Percentiles rank a stretch among this genome's conserved stretches.
These are phyloP conservation scores for Fusarium sacchari DNA, from an alignment of 2,329 filamentous ascomycete species.

Conservation along the genomic window DNA sequence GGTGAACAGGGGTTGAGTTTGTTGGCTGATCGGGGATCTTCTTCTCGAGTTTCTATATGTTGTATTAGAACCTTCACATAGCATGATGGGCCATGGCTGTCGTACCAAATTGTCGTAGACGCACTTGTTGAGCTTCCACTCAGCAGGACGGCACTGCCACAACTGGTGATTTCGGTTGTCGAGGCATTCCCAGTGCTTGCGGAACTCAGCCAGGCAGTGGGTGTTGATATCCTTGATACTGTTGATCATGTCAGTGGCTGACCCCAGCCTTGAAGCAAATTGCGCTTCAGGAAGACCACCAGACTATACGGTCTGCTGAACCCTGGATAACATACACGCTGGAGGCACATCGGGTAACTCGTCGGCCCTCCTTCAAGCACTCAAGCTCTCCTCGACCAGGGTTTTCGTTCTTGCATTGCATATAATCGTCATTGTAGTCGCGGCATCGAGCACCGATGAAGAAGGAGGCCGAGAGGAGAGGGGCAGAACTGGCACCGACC, in stretches of 20 bases:
- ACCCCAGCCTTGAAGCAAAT: not conserved
- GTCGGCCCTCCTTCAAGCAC: constrained; percentile 94
- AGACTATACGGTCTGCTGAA: not conserved
- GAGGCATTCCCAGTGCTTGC: constrained; percentile 92
- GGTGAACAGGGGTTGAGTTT: constrained; percentile 77
- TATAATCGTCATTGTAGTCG: constrained; percentile 98
- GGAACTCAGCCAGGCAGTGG: constrained; percentile 90
- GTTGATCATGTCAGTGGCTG: constrained; percentile 31
- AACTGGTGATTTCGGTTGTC: constrained; percentile 98
- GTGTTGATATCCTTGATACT: constrained; percentile 97
- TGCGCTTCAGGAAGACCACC: not conserved
- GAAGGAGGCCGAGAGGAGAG: constrained; percentile 89
- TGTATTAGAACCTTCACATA: constrained; percentile 8
- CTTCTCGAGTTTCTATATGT: constrained; percentile 79
- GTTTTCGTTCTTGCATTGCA: constrained; percentile 98
- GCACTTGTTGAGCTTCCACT: constrained; percentile 93
- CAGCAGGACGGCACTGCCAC: constrained; percentile 90
- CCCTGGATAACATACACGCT: constrained; percentile 79
- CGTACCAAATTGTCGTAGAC: constrained; percentile 94
- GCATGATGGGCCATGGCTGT: not conserved
- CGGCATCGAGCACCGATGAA: constrained; percentile 97
- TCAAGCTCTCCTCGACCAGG: constrained; percentile 91
- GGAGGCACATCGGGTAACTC: constrained; percentile 94
- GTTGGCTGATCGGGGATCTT: constrained; percentile 78
- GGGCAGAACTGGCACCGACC: constrained; percentile 91